Percentiles rank a stretch among this genome's conserved stretches.
These are phyloP conservation scores for Candida khao-thaluensis DNA, from an alignment of 805 yeast species.

Conservation along the genomic window DNA sequence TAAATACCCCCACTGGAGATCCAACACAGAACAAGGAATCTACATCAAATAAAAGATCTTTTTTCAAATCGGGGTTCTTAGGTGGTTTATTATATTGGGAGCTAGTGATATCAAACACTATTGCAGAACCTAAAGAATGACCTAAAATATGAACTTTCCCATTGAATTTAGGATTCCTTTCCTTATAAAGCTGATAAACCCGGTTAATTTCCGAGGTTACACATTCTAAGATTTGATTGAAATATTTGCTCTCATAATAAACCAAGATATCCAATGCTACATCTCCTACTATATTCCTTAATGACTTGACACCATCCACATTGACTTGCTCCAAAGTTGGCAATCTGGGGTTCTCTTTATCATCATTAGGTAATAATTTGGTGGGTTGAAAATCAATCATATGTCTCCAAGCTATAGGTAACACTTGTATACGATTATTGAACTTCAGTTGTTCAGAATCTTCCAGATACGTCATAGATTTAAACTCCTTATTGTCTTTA, in stretches of 20 bases:
- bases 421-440: constrained; percentile 71
- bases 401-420: constrained; percentile 93
- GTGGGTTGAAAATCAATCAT: constrained; percentile 61
- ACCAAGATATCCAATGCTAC: constrained; percentile 81
- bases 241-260: constrained; percentile 70
- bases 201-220: constrained; percentile 66
- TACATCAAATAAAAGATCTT: constrained; percentile 64
- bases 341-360: constrained; percentile 37
- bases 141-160: constrained; percentile 85
- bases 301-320: constrained; percentile 71
- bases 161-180: constrained; percentile 67
- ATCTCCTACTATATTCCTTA: constrained; percentile 80
- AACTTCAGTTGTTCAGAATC: constrained; percentile 9
- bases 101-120: constrained; percentile 71
- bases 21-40: constrained; percentile 80
- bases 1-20: constrained; percentile 87
- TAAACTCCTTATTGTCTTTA: constrained; percentile 39
- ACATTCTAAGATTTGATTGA: constrained; percentile 56
- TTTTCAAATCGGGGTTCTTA: constrained; percentile 26
- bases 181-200: constrained; percentile 55
- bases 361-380: constrained; percentile 30
- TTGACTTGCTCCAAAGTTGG: constrained; percentile 74
- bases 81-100: constrained; percentile 40
- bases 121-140: constrained; percentile 89
- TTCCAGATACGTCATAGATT: constrained; percentile 32